Evolutionary conservation across 2,329 filamentous ascomycete genomes (phyloP), one percentile per base, ranked within the genome.

Genomic region (Epichloe brachyelytri): DNA sequence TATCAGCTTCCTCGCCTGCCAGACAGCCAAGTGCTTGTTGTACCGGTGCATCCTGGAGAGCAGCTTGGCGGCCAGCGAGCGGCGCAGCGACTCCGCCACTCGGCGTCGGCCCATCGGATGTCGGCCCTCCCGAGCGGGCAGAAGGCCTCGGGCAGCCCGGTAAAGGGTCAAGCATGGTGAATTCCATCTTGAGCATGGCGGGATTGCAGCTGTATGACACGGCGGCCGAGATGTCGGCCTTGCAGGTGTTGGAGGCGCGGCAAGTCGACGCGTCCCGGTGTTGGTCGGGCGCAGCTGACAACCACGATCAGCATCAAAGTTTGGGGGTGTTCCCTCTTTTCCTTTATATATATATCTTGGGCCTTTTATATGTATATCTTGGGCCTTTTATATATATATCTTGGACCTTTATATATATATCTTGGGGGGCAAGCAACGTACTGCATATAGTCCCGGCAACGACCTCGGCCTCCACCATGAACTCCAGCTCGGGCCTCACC

Each of bases 1-100:
- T 0, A 64, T 40, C 41, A 66, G 48, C 10, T 50, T 53, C 2
- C 63, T 52, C 0, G 56, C 56, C 0, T 65, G 58, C 62, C 62
- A 66, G 2, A 66, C 54, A 0, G 64, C 64, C 34, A 62, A 48
- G 39, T 63, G 57, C 43, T 66, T 66, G 45, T 66, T 66, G 43
- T 60, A 58, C 34, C 57, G 59, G 46, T 62, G 58, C 3, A 66
- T 54, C 49, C 61, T 62, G 6, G 51, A 53, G 2, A 59, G 52
- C 3, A 64, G 57, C n/a, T 55, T 56, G 7, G 43, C 47, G 33
- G 56, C 56, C 33, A 66, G 58, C 15, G 52, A 51, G 0, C 44
- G 34, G 11, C 58, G 54, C 17, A 65, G 46, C 6, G 55, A 34
- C 0, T 48, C 30, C 57, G 20, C 63, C 63, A 64, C 19, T 59